Percentiles rank a stretch among this genome's conserved stretches.
These are phyloP conservation scores for Glaciozyma martinii DNA, from an alignment of 768 basidiomycete genomes.

Conservation along the genomic window DNA sequence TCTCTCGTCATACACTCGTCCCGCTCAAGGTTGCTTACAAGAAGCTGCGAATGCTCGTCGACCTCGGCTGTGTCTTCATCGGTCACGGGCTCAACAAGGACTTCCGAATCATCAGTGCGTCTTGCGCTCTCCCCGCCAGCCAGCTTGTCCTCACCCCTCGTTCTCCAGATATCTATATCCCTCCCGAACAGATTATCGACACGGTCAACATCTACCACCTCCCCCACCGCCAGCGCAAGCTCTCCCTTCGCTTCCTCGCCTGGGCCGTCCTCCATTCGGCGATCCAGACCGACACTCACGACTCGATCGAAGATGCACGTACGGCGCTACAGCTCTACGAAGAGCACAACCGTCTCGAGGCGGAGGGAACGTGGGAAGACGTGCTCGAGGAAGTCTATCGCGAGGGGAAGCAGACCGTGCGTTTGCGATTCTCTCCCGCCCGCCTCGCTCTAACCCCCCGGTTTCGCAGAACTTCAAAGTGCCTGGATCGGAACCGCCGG, in stretches of 20 bases:
- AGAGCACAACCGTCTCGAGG: constrained; percentile 59
- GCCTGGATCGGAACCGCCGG: neutral
- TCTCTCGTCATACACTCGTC: constrained; percentile 78
- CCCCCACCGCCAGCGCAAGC: constrained; percentile 66
- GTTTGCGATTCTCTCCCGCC: neutral
- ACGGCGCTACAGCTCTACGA: constrained; percentile 79
- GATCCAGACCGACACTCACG: constrained; percentile 89
- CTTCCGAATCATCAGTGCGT: constrained; percentile 93
- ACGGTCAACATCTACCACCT: constrained; percentile 95
- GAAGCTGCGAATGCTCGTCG: constrained; percentile 84
- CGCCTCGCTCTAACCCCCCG: neutral
- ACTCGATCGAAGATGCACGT: constrained; percentile 94
- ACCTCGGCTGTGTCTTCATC: constrained; percentile 90
- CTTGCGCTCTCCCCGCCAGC: too few relatives aligned
- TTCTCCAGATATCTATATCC: constrained; percentile 78
- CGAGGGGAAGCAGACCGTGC: constrained; percentile 39
- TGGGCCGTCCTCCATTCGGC: constrained; percentile 88
- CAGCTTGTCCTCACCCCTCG: neutral
- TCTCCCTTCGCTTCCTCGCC: constrained; percentile 83
- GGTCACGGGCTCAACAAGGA: constrained; percentile 96
- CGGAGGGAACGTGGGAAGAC: constrained; percentile 66
- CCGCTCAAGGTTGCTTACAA: constrained; percentile 98
- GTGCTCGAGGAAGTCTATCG: constrained; percentile 59
- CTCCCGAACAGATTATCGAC: constrained; percentile 89
- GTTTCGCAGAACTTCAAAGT: constrained; percentile 3